Conservation (phyloP, 305 asterid species). For the Salvia sclarea region DNA sequence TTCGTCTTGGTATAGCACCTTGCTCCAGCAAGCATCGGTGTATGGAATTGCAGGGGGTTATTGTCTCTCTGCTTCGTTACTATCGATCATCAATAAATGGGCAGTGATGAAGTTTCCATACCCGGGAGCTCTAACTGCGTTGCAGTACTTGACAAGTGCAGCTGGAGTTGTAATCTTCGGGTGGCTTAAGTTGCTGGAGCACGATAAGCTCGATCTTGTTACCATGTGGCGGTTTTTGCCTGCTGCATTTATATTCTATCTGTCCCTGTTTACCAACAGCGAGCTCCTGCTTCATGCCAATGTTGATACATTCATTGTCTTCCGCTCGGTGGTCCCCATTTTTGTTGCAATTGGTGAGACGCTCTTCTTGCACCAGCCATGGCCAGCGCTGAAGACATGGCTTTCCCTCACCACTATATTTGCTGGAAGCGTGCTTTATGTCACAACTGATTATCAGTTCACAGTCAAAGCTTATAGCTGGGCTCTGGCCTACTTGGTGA, state of each 20-base stretch:
- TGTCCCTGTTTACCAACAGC: slow-evolving; percentile 83
- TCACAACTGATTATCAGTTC: slow-evolving; percentile 82
- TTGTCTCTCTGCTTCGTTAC: slow-evolving; percentile 80
- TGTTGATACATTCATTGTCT: slow-evolving; percentile 87
- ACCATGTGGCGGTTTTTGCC: slow-evolving; percentile 92
- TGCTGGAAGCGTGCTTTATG: slow-evolving; percentile 87
- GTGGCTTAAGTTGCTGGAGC: slow-evolving; percentile 62
- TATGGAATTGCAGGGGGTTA: slow-evolving; percentile 92
- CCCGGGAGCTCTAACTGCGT: slow-evolving; percentile 88
- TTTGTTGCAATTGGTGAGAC: slow-evolving; percentile 93
- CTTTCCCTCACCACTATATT: slow-evolving; percentile 74
- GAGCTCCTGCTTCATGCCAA: slow-evolving; percentile 97
- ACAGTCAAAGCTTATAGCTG: slow-evolving; percentile 78
- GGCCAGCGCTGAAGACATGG: slow-evolving; percentile 87
- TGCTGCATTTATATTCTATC: slow-evolving; percentile 78
- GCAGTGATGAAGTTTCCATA: slow-evolving; percentile 94
- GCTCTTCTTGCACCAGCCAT: slow-evolving; percentile 82
- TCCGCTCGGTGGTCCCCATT: slow-evolving; percentile 92
- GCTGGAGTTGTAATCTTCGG: slow-evolving; percentile 74
- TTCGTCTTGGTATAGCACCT: slow-evolving; percentile 46
- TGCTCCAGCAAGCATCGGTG: slow-evolving; percentile 73
- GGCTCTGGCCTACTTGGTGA: slow-evolving; percentile 84
- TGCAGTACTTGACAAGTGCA: slow-evolving; percentile 88
- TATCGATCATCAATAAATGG: slow-evolving; percentile 94
- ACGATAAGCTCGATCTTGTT: slow-evolving; percentile 69